Base-by-base conservation (phyloP, 176 grass and related monocot genomes). In the Thalia dealbata region DNA sequence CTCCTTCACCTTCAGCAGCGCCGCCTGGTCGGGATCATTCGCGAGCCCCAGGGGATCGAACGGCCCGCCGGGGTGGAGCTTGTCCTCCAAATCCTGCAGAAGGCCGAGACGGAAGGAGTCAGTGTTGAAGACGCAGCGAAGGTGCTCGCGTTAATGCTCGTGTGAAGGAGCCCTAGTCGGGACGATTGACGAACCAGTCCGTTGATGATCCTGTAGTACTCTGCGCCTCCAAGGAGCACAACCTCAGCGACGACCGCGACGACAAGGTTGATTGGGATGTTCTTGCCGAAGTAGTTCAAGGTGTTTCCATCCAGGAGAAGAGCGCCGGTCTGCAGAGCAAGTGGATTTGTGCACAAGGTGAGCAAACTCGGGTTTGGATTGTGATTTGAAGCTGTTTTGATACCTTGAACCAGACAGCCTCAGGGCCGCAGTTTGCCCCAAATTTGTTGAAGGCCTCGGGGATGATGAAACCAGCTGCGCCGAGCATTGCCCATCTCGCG, bases 401-500 rank as follows among this genome's bases (percentile, higher is more conserved):
- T 76, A 92, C 93, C 89, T 97, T 97, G 84, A 92, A 97, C 93
- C 93, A 97, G 71, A 97, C 93, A 52, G 93, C 93, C 81, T 97
- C 93, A 38, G 93, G 89, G 24, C 93, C 89, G 23, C 93, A 97
- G 79, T 97, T 91, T 27, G 93, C 89, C 8, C 93, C 89, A 23
- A 84, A 97, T 71, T 97, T 97, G 90, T 97, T 97, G 81, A 85
- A 88, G 3, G 87, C 93, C 86, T 97, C 93, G 0, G 89, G 93
- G 55, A 97, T 97, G 83, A 92, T 84, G 83, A 87, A 89, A 11
- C 93, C 93, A 3, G 93, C 93, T 15, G 93, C 89, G 8, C 93
- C 93, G 11, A 97, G 93, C 93, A 97, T 97, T 44, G 93, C 93
- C 93, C 89, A 97, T 79, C 89, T 90, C 52, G 83, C 89, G 74